Conservation (phyloP, 148 eudicot species). For the Rhododendron molle region DNA sequence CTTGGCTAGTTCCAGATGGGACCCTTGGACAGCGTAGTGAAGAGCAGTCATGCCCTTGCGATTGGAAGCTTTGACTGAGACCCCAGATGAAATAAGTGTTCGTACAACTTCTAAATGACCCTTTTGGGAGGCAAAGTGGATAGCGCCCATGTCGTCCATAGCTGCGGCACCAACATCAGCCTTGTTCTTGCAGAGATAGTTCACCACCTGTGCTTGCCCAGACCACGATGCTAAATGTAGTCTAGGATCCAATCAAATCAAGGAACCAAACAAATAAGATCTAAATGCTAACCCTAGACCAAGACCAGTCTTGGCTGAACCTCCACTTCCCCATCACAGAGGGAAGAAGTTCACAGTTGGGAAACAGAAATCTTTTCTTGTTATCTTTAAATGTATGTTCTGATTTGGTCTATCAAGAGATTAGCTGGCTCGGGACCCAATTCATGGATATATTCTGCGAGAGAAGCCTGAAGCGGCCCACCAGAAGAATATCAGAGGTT, state of each 20-base stretch:
- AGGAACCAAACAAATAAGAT: slow-evolving; percentile 27
- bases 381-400: neutral
- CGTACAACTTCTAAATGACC: slow-evolving; percentile 83
- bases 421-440: neutral
- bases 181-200: slow-evolving; percentile 75
- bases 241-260: slow-evolving; percentile 44
- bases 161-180: slow-evolving; percentile 96
- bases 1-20: slow-evolving; percentile 66
- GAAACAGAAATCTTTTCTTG: neutral
- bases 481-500: neutral
- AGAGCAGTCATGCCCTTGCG: slow-evolving; percentile 94
- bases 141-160: slow-evolving; percentile 93
- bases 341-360: neutral
- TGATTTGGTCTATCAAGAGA: neutral
- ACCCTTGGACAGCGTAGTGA: slow-evolving; percentile 92
- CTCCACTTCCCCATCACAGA: neutral
- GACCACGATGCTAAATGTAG: slow-evolving; percentile 98
- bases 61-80: slow-evolving; percentile 59
- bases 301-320: neutral
- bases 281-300: neutral
- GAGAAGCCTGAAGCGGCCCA: neutral
- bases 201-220: slow-evolving; percentile 71
- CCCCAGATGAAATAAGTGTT: slow-evolving; percentile 60
- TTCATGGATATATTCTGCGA: neutral
- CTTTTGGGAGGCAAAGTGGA: slow-evolving; percentile 94